phyloP scores from a whole-genome alignment of 2,329 filamentous ascomycete genomes.

The Zymoseptoria passerinii region DNA sequence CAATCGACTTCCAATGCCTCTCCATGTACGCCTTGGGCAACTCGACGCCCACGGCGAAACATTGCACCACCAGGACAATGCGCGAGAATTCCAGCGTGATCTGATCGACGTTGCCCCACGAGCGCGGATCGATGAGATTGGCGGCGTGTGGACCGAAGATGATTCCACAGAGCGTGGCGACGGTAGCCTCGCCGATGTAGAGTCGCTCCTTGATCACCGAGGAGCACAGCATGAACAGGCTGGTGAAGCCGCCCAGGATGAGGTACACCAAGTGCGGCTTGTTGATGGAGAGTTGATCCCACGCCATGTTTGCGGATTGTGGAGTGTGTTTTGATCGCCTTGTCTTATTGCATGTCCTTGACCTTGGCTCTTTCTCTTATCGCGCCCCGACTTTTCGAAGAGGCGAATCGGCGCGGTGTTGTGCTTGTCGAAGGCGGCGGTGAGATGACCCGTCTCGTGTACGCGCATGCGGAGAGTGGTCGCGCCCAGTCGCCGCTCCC shows the following conservation, averaged over 20 bases:
- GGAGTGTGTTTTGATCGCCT: constrained; percentile 7
- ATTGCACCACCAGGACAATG: constrained; percentile 83
- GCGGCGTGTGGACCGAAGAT: constrained; percentile 83
- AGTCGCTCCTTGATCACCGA: constrained; percentile 96
- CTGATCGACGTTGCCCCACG: constrained; percentile 78
- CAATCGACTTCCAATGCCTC: constrained; percentile 88
- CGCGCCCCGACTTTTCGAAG: not conserved
- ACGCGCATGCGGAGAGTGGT: constrained; percentile 9
- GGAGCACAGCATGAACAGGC: constrained; percentile 95
- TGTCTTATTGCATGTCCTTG: constrained; percentile 11
- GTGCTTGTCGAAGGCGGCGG: constrained; percentile 6
- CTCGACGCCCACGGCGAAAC: constrained; percentile 85
- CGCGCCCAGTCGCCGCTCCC: constrained; percentile 31
- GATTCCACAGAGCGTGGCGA: constrained; percentile 79
- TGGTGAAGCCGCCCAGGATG: constrained; percentile 95
- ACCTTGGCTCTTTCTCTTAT: not conserved
- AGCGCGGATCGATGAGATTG: constrained; percentile 64
- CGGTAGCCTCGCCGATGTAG: constrained; percentile 97
- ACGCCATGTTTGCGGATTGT: constrained; percentile 52
- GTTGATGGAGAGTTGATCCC: constrained; percentile 77
- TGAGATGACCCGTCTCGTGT: constrained; percentile 2
- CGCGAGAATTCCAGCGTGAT: constrained; percentile 84
- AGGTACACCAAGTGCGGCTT: constrained; percentile 97
- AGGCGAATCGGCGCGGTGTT: not conserved
- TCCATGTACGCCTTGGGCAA: constrained; percentile 96